Conservation (phyloP, 176 grass and related monocot genomes). For the Carex kokanica region DNA sequence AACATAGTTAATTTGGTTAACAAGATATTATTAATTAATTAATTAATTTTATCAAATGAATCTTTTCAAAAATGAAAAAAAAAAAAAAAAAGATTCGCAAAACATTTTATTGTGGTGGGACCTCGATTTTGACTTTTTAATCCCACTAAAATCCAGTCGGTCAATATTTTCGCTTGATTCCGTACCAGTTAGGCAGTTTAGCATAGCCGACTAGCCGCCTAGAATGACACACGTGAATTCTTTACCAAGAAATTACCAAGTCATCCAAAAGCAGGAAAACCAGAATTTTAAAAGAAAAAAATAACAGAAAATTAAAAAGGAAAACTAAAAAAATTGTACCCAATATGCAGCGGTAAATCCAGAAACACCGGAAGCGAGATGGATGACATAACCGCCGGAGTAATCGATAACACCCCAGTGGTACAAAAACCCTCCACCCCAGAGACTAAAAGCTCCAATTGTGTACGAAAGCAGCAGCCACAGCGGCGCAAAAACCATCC, state of each 20-base stretch:
- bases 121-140: not conserved
- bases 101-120: not conserved
- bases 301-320: too few species aligned
- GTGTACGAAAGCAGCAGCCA: conserved; percentile 72
- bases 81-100: conserved; percentile 5
- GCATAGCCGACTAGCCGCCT: conserved; percentile 11
- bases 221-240: not conserved
- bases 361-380: conserved; percentile 53
- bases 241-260: conserved; percentile 1
- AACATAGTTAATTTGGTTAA: not conserved
- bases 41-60: not conserved
- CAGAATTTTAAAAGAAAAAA: not conserved
- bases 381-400: conserved; percentile 66
- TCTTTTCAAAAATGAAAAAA: not conserved
- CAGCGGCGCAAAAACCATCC: conserved; percentile 69
- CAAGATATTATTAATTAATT: not conserved
- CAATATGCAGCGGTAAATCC: conserved; percentile 69
- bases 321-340: conserved; percentile 21
- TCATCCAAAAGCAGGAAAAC: not conserved
- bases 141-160: not conserved
- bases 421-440: conserved; percentile 66
- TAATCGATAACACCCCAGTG: conserved; percentile 78
- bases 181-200: not conserved
- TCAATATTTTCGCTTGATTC: conserved; percentile 3
- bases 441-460: conserved; percentile 50